Conservation (phyloP, 768 basidiomycete genomes). For the Rossbeevera mucosa region DNA sequence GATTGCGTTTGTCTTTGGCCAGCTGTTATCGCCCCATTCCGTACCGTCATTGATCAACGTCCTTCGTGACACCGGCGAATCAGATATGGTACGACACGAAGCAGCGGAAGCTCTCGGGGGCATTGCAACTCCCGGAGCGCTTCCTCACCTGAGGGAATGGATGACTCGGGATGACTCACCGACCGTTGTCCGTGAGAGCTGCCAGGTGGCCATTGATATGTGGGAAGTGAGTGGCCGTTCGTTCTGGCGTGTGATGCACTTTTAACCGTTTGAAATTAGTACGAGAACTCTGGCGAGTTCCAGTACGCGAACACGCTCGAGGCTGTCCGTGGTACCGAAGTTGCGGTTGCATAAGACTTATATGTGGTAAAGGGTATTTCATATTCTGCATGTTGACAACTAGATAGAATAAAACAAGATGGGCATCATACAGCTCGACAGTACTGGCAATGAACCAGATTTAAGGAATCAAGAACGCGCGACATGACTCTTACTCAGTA, state of each 20-base stretch:
- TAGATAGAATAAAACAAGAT: neutral
- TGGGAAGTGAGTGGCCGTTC: slow-evolving; percentile 64
- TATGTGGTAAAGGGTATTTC: neutral
- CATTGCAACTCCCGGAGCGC: slow-evolving; percentile 88
- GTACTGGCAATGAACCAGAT: neutral
- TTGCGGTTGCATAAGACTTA: slow-evolving; percentile 11
- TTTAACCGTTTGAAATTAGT: slow-evolving; percentile 36
- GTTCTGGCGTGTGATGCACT: neutral
- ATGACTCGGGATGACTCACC: slow-evolving; percentile 74
- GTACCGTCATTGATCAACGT: slow-evolving; percentile 81
- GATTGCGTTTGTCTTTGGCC: slow-evolving; percentile 97
- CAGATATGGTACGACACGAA: slow-evolving; percentile 97
- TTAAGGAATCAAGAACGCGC: neutral
- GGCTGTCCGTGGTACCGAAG: slow-evolving; percentile 6
- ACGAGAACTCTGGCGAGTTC: slow-evolving; percentile 78
- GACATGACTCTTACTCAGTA: slow-evolving; percentile 21
- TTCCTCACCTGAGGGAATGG: slow-evolving; percentile 85
- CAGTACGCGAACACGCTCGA: slow-evolving; percentile 65
- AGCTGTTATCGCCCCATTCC: slow-evolving; percentile 83
- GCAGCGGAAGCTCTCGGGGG: slow-evolving; percentile 98
- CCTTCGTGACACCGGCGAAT: slow-evolving; percentile 66
- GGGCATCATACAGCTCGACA: neutral
- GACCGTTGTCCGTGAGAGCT: slow-evolving; percentile 89
- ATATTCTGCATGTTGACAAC: neutral
- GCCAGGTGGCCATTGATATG: slow-evolving; percentile 95